Evolutionary conservation across 441 rosid species (phyloP), one percentile per base, ranked within the genome.

Genomic region (Croton laevigatus): DNA sequence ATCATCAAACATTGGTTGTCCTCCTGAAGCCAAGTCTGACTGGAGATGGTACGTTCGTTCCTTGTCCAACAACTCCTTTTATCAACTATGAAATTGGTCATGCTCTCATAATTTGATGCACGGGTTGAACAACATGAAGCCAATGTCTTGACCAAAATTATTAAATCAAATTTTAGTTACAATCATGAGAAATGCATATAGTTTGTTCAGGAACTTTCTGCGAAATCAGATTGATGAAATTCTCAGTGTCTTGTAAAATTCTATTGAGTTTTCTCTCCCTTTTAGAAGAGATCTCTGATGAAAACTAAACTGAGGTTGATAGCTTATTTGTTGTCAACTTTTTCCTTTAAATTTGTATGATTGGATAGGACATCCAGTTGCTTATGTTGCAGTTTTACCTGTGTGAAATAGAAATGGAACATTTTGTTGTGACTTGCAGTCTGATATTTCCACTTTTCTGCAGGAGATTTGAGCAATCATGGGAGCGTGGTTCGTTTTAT

Each of bases 1-100:
- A 32, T 81, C 83, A 58, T 80, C 83, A 4, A 86, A 73, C 78
- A 82, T 95, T 37, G 68, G 81, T 57, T 76, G 80, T 65, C 96
- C 98, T 11, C 66, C 87, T 19, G 99, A 95, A 83, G 89, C 85
- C 6, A 78, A 81, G 79, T 87, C 93, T 36, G 73, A 76, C 63
- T 92, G 98, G 99, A 88, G 91, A 90, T 92, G 99, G 99, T 92
- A 90, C 73, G 32, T 19, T 34, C 36, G 61, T 9, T 36, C 36
- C 6, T 40, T 10, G 8, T 55, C 37, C 6, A 2, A 13, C 52
- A 64, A 9, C 42, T 34, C 13, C 23, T n/a, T 45, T 4, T 16
- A 11, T 19, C 66, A 5, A 40, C 51, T 20, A 60, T 27, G 40
- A 71, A 12, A 49, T 67, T 22, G 36, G 46, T 60, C 46, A 5